phyloP scores from a whole-genome alignment of 371 early-diverging fungal species.

The Rhizomucor pusillus region DNA sequence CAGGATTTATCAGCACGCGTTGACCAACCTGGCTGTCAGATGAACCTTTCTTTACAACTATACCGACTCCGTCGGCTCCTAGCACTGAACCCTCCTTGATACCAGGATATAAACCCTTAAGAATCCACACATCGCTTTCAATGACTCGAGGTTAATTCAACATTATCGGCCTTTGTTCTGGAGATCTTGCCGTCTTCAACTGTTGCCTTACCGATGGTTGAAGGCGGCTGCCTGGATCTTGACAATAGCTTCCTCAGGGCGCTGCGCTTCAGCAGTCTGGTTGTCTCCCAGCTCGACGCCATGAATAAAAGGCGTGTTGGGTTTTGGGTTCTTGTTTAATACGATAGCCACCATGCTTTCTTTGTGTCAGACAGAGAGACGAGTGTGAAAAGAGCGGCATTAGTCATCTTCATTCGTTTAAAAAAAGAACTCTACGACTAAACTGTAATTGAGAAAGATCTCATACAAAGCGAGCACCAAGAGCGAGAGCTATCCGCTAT shows the following conservation, averaged over 20 bases:
- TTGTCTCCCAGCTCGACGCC: constrained; percentile 24
- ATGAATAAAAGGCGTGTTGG: constrained; percentile 13
- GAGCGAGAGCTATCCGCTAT: too few species aligned
- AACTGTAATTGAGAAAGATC: too few species aligned
- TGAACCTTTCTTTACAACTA: constrained; percentile 23
- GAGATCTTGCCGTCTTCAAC: not conserved
- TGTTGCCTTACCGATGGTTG: constrained; percentile 56
- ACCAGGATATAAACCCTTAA: constrained; percentile 48
- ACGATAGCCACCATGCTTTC: constrained; percentile 16
- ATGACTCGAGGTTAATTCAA: constrained; percentile 1
- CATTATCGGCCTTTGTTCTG: not conserved
- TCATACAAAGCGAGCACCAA: too few species aligned
- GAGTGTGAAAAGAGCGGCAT: too few species aligned
- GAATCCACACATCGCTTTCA: constrained; percentile 57
- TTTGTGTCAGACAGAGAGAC: too few species aligned
- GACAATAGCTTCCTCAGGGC: constrained; percentile 44
- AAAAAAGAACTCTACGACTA: too few species aligned
- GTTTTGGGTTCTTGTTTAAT: constrained; percentile 10
- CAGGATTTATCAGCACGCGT: constrained; percentile 56
- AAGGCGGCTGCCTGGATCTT: constrained; percentile 64
- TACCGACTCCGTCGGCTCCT: constrained; percentile 65
- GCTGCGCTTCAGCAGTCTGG: not conserved
- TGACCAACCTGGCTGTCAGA: constrained; percentile 25
- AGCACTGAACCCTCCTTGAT: constrained; percentile 48
- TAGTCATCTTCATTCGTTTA: too few species aligned